Conservation (phyloP, 2,329 filamentous ascomycete species). For the Colletotrichum sp. region DNA sequence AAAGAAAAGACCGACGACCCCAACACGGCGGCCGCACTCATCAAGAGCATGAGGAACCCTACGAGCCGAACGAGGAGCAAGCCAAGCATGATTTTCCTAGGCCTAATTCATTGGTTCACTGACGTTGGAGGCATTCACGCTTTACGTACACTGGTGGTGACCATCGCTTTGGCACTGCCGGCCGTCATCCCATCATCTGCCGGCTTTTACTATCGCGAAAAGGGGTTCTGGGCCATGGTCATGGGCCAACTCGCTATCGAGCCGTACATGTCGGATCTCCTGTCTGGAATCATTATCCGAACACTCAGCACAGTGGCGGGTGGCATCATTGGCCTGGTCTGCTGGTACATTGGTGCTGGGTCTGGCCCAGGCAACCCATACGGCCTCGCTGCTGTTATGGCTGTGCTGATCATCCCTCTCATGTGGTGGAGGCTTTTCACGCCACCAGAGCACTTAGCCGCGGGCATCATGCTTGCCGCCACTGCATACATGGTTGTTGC, state of each 20-base stretch:
- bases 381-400: background rate
- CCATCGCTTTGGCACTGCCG: background rate
- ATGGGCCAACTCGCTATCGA: background rate
- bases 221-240: background rate
- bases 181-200: background rate
- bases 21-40: background rate
- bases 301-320: background rate
- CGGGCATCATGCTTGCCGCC: background rate
- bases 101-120: background rate
- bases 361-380: background rate
- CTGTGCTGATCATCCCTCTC: background rate
- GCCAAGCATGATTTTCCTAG: background rate
- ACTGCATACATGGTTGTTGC: background rate
- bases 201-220: background rate
- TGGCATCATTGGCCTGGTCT: background rate
- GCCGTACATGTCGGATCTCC: background rate
- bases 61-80: background rate
- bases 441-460: background rate
- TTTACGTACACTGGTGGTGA: accelerated
- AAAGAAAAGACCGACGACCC: background rate
- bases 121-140: background rate
- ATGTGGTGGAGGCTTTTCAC: background rate
- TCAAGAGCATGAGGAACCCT: background rate
- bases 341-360: background rate
- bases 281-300: background rate